Evolutionary conservation across 805 yeast genomes (phyloP).

Genomic region (Ogataea glucozyma): DNA sequence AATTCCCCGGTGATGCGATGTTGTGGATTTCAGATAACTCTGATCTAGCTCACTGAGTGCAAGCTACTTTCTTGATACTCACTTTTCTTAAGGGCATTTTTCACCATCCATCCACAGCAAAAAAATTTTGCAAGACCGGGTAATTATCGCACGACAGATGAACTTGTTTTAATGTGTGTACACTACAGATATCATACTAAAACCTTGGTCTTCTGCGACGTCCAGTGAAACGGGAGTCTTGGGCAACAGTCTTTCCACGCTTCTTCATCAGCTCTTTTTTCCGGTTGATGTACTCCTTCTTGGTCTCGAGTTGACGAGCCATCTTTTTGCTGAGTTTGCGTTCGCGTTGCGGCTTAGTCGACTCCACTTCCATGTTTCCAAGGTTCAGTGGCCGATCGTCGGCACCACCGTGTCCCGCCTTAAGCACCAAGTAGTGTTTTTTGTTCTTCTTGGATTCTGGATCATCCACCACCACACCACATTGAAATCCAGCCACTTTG

Average conservation of each 20-base stretch:
- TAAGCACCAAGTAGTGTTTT: conserved; percentile 85
- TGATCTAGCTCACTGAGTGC: too few species aligned
- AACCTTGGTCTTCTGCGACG: conserved; percentile 73
- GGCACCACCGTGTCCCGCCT: conserved; percentile 83
- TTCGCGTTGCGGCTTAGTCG: conserved; percentile 40
- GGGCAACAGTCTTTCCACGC: conserved; percentile 87
- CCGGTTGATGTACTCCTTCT: conserved; percentile 78
- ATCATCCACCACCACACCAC: conserved; percentile 92
- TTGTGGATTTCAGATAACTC: background rate
- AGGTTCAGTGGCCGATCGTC: conserved; percentile 73
- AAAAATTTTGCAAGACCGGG: conserved; percentile 1
- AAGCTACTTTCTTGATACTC: background rate
- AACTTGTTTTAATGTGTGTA: background rate
- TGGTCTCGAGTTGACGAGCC: conserved; percentile 63
- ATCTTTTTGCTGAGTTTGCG: conserved; percentile 48
- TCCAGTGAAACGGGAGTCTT: conserved; percentile 89
- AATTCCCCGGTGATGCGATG: background rate
- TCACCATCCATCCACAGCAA: background rate
- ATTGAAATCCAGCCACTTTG: conserved; percentile 91
- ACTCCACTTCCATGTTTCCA: conserved; percentile 79
- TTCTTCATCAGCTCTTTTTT: conserved; percentile 92
- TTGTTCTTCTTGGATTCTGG: conserved; percentile 90
- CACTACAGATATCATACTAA: conserved; percentile 28
- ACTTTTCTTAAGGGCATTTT: background rate
- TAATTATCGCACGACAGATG: background rate